phyloP scores from a whole-genome alignment of 768 basidiomycete species.

The Ramaria sp. region DNA sequence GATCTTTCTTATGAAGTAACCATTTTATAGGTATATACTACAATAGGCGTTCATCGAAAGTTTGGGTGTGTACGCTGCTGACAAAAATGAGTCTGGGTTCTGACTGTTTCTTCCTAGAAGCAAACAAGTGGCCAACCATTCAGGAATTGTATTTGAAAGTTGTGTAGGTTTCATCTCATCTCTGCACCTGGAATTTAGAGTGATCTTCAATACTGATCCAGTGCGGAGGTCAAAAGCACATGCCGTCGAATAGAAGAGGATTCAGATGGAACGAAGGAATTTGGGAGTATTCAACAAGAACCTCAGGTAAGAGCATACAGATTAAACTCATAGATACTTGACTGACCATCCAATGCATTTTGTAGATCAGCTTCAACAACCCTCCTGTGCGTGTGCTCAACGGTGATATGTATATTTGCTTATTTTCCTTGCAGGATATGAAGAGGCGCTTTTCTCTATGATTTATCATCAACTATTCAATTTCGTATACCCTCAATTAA shows the following conservation, averaged over 20 bases:
- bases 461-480: too few relatives aligned
- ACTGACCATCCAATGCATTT: not conserved
- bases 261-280: not conserved
- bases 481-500: too few relatives aligned
- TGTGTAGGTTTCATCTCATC: not conserved
- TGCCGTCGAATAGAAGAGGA: not conserved
- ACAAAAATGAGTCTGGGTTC: not conserved
- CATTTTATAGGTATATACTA: not conserved
- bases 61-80: not conserved
- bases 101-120: not conserved
- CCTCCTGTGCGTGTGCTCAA: not conserved
- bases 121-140: not conserved
- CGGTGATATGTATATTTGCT: not conserved
- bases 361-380: not conserved
- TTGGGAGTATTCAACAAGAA: not conserved
- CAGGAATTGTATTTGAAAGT: not conserved
- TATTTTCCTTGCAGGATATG: not conserved
- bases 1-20: not conserved
- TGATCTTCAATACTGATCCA: not conserved
- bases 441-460: not conserved
- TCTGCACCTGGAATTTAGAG: not conserved
- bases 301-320: not conserved
- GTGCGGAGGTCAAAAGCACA: not conserved
- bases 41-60: not conserved
- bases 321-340: too few relatives aligned